phyloP scores from a whole-genome alignment of 345 rosid species.

The Ceriops tagal region DNA sequence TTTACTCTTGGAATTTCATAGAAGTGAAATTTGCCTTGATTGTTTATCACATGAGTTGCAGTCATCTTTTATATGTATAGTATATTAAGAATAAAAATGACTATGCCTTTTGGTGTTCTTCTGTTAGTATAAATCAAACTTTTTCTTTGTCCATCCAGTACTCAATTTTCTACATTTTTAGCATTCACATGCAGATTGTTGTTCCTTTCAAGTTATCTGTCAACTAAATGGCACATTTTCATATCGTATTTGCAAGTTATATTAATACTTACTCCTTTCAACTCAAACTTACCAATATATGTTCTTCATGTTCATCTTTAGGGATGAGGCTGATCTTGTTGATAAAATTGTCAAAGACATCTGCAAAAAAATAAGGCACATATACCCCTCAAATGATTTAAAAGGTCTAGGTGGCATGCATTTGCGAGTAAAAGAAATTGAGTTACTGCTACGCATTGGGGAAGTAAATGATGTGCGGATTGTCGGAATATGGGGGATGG shows the following conservation, averaged over 20 bases:
- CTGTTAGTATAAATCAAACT: too few species aligned
- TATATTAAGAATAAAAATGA: too few species aligned
- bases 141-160: too few species aligned
- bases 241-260: not conserved
- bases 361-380: not conserved
- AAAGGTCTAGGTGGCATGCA: slow-evolving; percentile 11
- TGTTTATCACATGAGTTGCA: too few species aligned
- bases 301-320: not conserved
- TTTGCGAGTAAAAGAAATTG: not conserved
- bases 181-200: too few species aligned
- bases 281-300: not conserved
- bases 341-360: not conserved
- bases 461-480: not conserved
- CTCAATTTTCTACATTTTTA: not conserved
- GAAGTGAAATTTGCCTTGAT: too few species aligned
- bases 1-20: too few species aligned
- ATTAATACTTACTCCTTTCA: not conserved
- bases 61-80: too few species aligned
- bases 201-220: too few species aligned
- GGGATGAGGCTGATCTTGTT: slow-evolving; percentile 7
- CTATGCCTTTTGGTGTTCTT: too few species aligned
- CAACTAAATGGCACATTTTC: too few species aligned
- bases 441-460: not conserved
- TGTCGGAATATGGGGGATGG: slow-evolving; percentile 24
- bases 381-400: not conserved